phyloP scores from a whole-genome alignment of 2,329 filamentous ascomycete genomes.

The Talaromyces sp. region DNA sequence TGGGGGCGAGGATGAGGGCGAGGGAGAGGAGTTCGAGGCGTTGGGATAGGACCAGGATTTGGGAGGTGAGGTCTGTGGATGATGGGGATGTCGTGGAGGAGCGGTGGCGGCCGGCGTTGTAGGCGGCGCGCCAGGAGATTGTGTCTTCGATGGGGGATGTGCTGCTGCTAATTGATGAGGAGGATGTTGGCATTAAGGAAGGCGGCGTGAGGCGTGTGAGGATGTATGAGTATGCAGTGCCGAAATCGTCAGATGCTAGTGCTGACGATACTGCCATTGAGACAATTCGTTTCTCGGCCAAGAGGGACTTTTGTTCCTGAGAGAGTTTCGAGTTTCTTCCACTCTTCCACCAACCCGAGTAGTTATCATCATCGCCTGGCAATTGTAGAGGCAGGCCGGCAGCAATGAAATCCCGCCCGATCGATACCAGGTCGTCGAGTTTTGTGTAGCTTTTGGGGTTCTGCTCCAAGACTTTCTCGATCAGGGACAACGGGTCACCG shows the following conservation, averaged over 20 bases:
- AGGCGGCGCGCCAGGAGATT: constrained; percentile 59
- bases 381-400: constrained; percentile 33
- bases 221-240: constrained; percentile 62
- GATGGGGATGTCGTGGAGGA: constrained; percentile 18
- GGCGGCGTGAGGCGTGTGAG: constrained; percentile 49
- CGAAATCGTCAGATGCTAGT: constrained; percentile 41
- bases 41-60: constrained; percentile 54
- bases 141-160: constrained; percentile 42
- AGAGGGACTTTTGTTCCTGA: constrained; percentile 18
- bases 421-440: constrained; percentile 57
- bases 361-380: constrained; percentile 14
- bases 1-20: constrained; percentile 54
- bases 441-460: constrained; percentile 58
- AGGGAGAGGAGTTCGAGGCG: constrained; percentile 60
- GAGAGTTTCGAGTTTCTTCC: not conserved
- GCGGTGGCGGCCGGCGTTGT: constrained; percentile 55
- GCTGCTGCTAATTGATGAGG: not conserved
- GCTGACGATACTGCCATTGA: constrained; percentile 42
- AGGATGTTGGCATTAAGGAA: constrained; percentile 25
- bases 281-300: constrained; percentile 42
- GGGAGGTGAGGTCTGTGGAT: constrained; percentile 27
- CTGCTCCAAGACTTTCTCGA: constrained; percentile 57
- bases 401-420: constrained; percentile 53
- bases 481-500: constrained; percentile 52
- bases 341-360: constrained; percentile 10